Evolutionary conservation across 163 green algal genomes (phyloP), one percentile per base, ranked within the genome.

Genomic region (Picocystis sp.): DNA sequence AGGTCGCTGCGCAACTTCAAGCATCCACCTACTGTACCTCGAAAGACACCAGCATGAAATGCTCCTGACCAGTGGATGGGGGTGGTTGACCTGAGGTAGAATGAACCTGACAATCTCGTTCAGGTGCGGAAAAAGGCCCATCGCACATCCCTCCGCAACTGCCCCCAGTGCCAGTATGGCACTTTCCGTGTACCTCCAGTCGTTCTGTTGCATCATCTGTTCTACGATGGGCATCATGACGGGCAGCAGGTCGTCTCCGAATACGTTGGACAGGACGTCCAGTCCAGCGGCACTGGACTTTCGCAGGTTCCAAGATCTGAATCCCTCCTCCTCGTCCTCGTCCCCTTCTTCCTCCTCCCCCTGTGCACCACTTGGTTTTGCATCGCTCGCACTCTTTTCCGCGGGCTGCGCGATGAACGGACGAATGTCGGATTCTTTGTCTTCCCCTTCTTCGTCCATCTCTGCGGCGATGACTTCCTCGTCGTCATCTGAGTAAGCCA

Each of bases 401-500:
- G 1, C 53, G 24, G 41, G 65, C 53, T 56, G 69, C 52, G 63
- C 60, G 3, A 75, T 57, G 43, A 77, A 79, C 11, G 75, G 78
- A 66, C 74, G 71, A 22, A 88, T 58, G 19, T 84, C 78, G 15
- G 67, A 52, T 47, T 83, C 79, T 8, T 52, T 47, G 41, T 83
- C 74, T 44, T 64, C 53, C 43, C 25, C 17, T 33, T 62, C 52
- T 56, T 93, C 85, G 1, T 77, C 73, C 21, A 76, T 80, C 67
- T 94, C 84, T 17, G 79, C 85, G 3, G 82, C 77, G 17, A 78
- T 51, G 46, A 95, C 83, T 56, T 94, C 84, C 46, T 97, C 88
- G 52, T 96, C 86, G 47, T 89, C 84, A 57, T 94, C 86, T 22
- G 89, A 82, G 73, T 93, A 97, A 47, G 84, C 76, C 86, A 97